Evolutionary conservation across 352 stramenopile genomes (phyloP).

Genomic region (Globisporangium recalcitrans): DNA sequence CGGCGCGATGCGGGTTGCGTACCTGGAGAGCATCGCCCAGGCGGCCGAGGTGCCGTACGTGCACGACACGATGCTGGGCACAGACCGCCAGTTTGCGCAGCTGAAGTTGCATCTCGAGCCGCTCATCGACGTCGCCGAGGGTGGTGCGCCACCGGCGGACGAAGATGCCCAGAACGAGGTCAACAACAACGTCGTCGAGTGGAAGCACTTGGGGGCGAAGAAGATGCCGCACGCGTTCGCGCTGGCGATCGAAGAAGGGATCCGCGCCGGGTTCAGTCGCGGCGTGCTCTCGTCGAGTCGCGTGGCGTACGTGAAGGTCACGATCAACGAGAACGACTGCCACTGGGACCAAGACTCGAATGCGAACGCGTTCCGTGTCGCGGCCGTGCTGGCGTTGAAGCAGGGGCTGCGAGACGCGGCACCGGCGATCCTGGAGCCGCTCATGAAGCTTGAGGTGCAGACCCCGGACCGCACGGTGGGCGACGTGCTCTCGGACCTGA

Average conservation of each 20-base stretch:
- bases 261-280: constrained; percentile 50
- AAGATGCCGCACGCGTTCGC: constrained; percentile 64
- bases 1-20: constrained; percentile 87
- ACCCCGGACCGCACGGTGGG: constrained; percentile 57
- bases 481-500: constrained; percentile 74
- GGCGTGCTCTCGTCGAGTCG: constrained; percentile 55
- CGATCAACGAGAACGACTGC: constrained; percentile 50
- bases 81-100: constrained; percentile 70
- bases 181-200: constrained; percentile 56
- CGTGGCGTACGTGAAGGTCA: constrained; percentile 62
- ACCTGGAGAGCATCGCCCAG: constrained; percentile 81
- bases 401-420: constrained; percentile 45
- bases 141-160: constrained; percentile 15
- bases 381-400: constrained; percentile 49
- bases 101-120: constrained; percentile 46
- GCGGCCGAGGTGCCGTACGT: constrained; percentile 33
- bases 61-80: constrained; percentile 64
- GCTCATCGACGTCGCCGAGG: constrained; percentile 30
- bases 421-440: constrained; percentile 61
- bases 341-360: constrained; percentile 63
- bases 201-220: constrained; percentile 38
- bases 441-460: constrained; percentile 75
- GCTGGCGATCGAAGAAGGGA: constrained; percentile 61
- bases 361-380: constrained; percentile 56
- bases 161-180: constrained; percentile 17